Conservation (phyloP, 805 yeast genomes). For the Yamadazyma olivae region DNA sequence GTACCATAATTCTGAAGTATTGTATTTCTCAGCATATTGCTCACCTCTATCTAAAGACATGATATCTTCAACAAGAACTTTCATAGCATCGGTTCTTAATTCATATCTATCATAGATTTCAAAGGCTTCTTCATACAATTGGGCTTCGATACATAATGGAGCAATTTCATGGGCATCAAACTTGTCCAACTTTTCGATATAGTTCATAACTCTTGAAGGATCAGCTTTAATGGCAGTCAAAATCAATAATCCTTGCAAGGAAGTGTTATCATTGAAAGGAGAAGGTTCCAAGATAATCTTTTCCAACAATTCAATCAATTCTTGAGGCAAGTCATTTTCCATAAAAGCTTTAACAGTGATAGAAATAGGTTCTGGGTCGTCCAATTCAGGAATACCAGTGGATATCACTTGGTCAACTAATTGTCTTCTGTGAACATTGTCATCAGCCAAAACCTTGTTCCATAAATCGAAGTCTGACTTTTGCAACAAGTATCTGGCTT, state of each 20-base stretch:
- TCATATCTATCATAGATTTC: conserved; percentile 87
- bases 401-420: conserved; percentile 92
- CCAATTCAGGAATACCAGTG: conserved; percentile 92
- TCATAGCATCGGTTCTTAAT: conserved; percentile 73
- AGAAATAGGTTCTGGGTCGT: conserved; percentile 90
- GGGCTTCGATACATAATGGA: conserved; percentile 84
- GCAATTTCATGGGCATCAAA: conserved; percentile 95
- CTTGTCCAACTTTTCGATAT: conserved; percentile 85
- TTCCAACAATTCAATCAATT: conserved; percentile 90
- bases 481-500: conserved; percentile 89
- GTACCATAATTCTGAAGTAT: conserved; percentile 86
- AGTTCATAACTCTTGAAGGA: conserved; percentile 74
- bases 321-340: conserved; percentile 91
- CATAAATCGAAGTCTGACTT: conserved; percentile 87
- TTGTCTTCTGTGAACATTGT: conserved; percentile 84
- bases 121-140: conserved; percentile 89
- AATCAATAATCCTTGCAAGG: conserved; percentile 87
- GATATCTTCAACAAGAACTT: conserved; percentile 87
- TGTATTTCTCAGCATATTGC: conserved; percentile 85
- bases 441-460: conserved; percentile 71
- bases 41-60: conserved; percentile 95
- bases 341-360: conserved; percentile 92
- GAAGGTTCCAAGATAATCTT: conserved; percentile 97
- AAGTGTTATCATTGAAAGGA: conserved; percentile 92
- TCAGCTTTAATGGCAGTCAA: conserved; percentile 96